Base-by-base conservation (phyloP, 75 land plant genomes). In the Gnetum montanum region DNA sequence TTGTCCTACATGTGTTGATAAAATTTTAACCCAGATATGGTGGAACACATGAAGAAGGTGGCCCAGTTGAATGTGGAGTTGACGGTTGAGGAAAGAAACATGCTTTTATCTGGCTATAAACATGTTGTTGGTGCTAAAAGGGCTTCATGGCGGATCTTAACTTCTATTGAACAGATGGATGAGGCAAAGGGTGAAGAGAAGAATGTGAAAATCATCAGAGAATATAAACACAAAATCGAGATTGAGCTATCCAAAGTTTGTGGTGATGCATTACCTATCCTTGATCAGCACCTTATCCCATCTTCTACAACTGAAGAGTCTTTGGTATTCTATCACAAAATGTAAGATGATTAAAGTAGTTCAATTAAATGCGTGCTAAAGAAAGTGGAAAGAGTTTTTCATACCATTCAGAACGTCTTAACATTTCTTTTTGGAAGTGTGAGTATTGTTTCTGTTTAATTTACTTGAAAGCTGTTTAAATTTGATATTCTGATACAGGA, bases 211-310 rank as follows among this genome's bases (percentile, higher is more conserved):
- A 43, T 77, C 34, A 82, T 82, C 56, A 73, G 51, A 61, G 85
- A 77, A 33, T 81, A 77, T 58, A 50, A 66, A 43, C 64, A 81
- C 44, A 81, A 81, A 60, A 77, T 81, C 8, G 85, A 81, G 46
- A 38, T 69, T 0, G 85, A 81, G 49, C 73, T 81, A 20, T 61
- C 81, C 3, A 55, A 33, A 40, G 77, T 81, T 54, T 81, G 81
- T 30, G 61, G 41, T 60, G 77, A 81, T 29, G 70, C 77, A 6
- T 66, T 81, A 73, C 59, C 64, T 31, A 72, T 81, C 24, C 70
- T 81, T 40, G 77, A 81, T 51, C 77, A 81, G 62, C 87, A 84
- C 57, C 76, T 84, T 22, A 70, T 85, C 35, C 89, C 86, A 6
- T 73, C 89, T 0, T 63, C 65, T 19, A 22, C 59, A 11, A 64